Base-by-base conservation (phyloP, 2,329 filamentous ascomycete species). In the Bipolaris gigantea region DNA sequence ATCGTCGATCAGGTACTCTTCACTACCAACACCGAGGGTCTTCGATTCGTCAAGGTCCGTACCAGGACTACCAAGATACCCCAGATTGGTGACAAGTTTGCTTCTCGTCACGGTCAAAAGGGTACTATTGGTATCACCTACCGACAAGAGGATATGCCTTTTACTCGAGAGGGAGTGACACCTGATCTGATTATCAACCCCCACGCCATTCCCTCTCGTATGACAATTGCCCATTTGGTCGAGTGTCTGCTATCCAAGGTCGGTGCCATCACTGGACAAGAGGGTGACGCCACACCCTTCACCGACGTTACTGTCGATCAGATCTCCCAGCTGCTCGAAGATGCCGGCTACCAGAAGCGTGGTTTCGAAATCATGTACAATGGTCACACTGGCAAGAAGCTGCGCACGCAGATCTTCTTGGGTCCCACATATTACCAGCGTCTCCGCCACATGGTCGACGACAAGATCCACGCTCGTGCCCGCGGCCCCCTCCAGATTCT, bases 191-290 rank as follows among this genome's bases (percentile, higher is more conserved):
- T 99, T 76, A 97, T 99, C 82, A 99, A 99, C 76, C 94, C 94
- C 1, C 94, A 99, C 83, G 95, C 94, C 72, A 99, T 99, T 84
- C 94, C 94, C 0, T 99, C 94, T 50, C 94, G 94, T 85, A 99
- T 99, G 94, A 99, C 95, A 2, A 99, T 99, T 86, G 94, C 94
- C 67, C 94, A 99, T 83, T 92, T 99, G 85, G 96, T 99, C 74
- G 94, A 99, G 81, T 99, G 94, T 83, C 84, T 97, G 65, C 84
- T 99, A 52, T 96, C 91, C 74, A 99, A 99, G 75, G 94, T 99
- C 33, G 91, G 92, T 1, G 90, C 94, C 2, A 83, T 99, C 19
- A 90, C 92, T 76, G 95, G 94, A 39, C 90, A 92, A 76, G 94
- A 99, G 79, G 95, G 94, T 67, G 95, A 99, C 70, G 94, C 94